phyloP scores from a whole-genome alignment of 2,329 filamentous ascomycete species.

The Akanthomyces uredinophilus region DNA sequence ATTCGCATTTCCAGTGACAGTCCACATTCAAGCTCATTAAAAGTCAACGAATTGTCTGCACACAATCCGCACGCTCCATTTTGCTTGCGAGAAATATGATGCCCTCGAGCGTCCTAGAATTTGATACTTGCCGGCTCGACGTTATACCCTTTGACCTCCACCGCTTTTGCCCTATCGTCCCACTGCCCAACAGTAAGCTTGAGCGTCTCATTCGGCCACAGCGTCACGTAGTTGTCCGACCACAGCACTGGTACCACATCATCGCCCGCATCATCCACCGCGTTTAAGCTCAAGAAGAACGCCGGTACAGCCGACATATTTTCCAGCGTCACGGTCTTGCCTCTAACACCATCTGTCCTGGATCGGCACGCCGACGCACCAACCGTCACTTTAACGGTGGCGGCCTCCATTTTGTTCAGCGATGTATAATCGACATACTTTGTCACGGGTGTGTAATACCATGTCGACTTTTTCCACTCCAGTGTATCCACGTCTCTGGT shows the following conservation, averaged over 20 bases:
- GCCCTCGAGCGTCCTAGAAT: background rate
- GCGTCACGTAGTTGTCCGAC: slow-evolving; percentile 59
- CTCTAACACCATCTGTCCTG: slow-evolving; percentile 14
- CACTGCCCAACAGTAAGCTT: slow-evolving; percentile 18
- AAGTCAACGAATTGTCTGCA: background rate
- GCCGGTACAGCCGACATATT: slow-evolving; percentile 50
- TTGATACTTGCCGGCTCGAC: background rate
- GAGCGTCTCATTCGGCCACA: slow-evolving; percentile 52
- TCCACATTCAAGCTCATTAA: background rate
- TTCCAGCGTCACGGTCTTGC: slow-evolving; percentile 36
- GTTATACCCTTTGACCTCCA: slow-evolving; percentile 17
- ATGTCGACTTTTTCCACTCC: slow-evolving; percentile 52
- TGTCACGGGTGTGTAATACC: slow-evolving; percentile 48
- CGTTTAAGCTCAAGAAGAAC: slow-evolving; percentile 50
- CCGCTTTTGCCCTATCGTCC: slow-evolving; percentile 12
- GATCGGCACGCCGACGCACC: slow-evolving; percentile 5
- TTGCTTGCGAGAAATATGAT: too few species aligned
- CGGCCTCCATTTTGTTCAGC: slow-evolving; percentile 35
- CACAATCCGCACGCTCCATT: too few species aligned
- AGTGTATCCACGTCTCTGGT: slow-evolving; percentile 41
- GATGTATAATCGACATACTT: slow-evolving; percentile 32
- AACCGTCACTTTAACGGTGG: slow-evolving; percentile 30
- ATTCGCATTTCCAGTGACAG: too few species aligned
- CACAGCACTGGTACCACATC: slow-evolving; percentile 50
- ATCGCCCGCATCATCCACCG: slow-evolving; percentile 38